Percentiles rank a stretch among this genome's conserved stretches.
Conservation (phyloP, 1,139 yeast species). For the Saccharomyces uvarum region DNA sequence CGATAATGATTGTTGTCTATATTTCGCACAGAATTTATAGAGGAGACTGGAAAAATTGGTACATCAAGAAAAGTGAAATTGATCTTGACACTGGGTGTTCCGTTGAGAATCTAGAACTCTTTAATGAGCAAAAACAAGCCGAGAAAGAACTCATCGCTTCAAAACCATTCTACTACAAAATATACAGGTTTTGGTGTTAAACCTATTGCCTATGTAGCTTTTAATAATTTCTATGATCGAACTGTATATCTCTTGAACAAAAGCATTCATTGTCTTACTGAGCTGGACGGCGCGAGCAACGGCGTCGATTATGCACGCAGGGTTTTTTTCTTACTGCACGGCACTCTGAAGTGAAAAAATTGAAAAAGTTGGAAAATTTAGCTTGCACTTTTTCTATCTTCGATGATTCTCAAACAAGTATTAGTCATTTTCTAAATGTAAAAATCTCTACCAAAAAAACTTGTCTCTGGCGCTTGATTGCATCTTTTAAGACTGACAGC, state of each 20-base stretch:
- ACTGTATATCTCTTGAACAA: too few species aligned
- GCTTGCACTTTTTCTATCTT: not conserved
- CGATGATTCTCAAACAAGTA: not conserved
- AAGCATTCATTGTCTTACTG: too few species aligned
- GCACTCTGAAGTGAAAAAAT: not conserved
- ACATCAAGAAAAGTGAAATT: conserved; percentile 43
- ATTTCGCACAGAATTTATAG: conserved; percentile 46
- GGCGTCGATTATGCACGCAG: not conserved
- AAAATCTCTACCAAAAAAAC: not conserved
- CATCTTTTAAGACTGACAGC: not conserved
- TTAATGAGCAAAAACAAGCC: conserved; percentile 52
- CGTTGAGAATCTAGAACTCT: conserved; percentile 56
- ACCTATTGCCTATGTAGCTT: not conserved
- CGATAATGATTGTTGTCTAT: conserved; percentile 48
- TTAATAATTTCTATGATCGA: not conserved
- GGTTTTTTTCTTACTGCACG: not conserved
- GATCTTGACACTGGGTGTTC: conserved; percentile 65
- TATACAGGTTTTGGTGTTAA: conserved; percentile 14
- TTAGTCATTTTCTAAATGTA: not conserved
- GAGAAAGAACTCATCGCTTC: conserved; percentile 29
- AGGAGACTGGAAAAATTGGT: conserved; percentile 41
- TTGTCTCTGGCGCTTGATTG: not conserved
- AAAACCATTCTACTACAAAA: conserved; percentile 11
- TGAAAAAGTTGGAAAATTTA: not conserved
- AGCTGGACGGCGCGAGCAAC: not conserved